Evolutionary conservation across 148 eudicot genomes (phyloP), one percentile per base, ranked within the genome.

Genomic region (Chenopodium album): DNA sequence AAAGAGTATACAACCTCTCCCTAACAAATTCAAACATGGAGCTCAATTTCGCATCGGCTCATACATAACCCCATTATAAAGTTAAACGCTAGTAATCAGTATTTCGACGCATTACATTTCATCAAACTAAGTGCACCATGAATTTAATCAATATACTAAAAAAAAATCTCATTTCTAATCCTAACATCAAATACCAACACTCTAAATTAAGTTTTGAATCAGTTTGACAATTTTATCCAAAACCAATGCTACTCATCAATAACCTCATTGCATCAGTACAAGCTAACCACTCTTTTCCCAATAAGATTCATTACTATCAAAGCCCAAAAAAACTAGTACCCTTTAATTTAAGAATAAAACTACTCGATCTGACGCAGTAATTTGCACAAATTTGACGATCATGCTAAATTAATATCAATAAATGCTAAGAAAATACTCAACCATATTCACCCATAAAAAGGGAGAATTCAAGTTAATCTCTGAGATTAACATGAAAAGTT

Each of bases 1-100:
- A 67, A 56, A 81, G 64, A 73, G 71, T 7, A 60, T 13, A 60
- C 3, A 10, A 37, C 22, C 70, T 67, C 82, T 69, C 54, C 80
- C 31, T 4, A 47, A 48, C 46, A 76, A 23, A 54, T 3, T 9
- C 65, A 77, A 64, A 54, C 50, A 37, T 14, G 83, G 77, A 76
- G 46, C n/a, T 76, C 66, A 70, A 80, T 78, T 44, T 86, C 7
- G 84, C 81, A 31, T 80, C 86, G 66, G 84, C 81, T 86, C 81
- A 82, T 82, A 82, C 85, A 73, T 23, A 86, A 64, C 81, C 67
- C 60, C 66, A 80, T 54, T n/a, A 52, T 31, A 1, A 56, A 10
- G 13, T 34, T 17, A 76, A 46, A 74, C 76, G 77, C 84, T 75
- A 46, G 86, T 83, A 83, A 86, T 82, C 81, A 86, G 86, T 85